Evolutionary conservation across 1,139 yeast genomes (phyloP), one percentile per base, ranked within the genome.

Genomic region (Candida neerlandica): DNA sequence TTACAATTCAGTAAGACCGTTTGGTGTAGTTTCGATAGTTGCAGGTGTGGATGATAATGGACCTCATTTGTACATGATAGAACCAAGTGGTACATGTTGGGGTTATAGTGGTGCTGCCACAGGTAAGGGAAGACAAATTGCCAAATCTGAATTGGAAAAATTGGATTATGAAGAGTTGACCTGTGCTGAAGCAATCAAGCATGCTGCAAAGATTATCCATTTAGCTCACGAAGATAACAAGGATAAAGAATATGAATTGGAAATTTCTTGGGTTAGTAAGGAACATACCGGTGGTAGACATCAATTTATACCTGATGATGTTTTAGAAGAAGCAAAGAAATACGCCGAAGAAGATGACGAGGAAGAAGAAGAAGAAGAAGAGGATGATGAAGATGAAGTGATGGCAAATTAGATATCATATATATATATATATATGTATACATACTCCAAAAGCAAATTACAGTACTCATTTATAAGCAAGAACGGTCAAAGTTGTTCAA

Each of bases 41-140:
- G 99, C 97, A 43, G 99, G 99, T 55, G 84, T 89, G 45, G 98
- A 92, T 66, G 85, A 82, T 41, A 82, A 86, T 54, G 96, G 96
- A 9, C 85, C 96, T 35, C 97, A 92, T 66, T 79, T 95, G 63
- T 92, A 88, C 72, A 92, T 94, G 97, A 80, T 95, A 55, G 99
- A 95, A 68, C 99, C 99, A 57, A 89, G 96, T 67, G 99, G 99
- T 53, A 78, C 91, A 1, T 89, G 85, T 64, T 94, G 99, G 98
- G 99, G 99, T 43, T 95, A 94, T 70, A 80, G 82, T 48, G 99
- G 97, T 50, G 96, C 97, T 45, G 99, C 99, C 33, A 84, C 97
- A 4, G 99, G 99, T 54, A 95, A 94, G 69, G 99, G 99, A 43
- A 85, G 98, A 68, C 99, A 94, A 70, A 82, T 90, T 23, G 99